Evolutionary conservation across 768 basidiomycete genomes (phyloP).

Genomic region (Pleurotus djamor): DNA sequence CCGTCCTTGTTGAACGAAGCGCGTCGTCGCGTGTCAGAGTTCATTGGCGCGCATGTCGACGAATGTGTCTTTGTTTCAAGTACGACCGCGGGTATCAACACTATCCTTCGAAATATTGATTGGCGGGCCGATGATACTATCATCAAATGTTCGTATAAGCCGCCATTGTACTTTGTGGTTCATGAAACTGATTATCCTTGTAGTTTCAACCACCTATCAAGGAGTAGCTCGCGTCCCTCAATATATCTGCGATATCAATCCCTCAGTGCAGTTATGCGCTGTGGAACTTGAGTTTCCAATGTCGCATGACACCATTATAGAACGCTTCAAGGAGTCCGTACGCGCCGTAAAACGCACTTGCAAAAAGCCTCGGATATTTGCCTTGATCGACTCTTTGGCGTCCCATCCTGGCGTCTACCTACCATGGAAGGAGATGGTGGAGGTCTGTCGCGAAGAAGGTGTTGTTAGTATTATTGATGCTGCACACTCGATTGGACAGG

Average conservation of each 20-base stretch:
- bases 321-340: conserved; percentile 37
- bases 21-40: conserved; percentile 45
- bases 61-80: conserved; percentile 65
- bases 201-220: conserved; percentile 1
- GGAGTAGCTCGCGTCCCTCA: background rate
- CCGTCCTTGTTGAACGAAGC: conserved; percentile 30
- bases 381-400: conserved; percentile 62
- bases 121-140: conserved; percentile 71
- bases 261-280: conserved; percentile 36
- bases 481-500: conserved; percentile 78
- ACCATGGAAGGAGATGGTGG: conserved; percentile 73
- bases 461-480: conserved; percentile 69
- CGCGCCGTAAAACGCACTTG: conserved; percentile 9
- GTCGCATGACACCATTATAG: conserved; percentile 45
- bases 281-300: conserved; percentile 3
- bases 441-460: conserved; percentile 60
- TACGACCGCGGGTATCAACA: conserved; percentile 64
- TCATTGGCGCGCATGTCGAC: conserved; percentile 47
- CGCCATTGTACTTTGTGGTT: conserved; percentile 2
- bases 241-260: conserved; percentile 48
- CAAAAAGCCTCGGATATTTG: conserved; percentile 33
- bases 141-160: conserved; percentile 48
- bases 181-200: background rate
- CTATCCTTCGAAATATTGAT: conserved; percentile 62
- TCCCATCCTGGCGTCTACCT: conserved; percentile 58